Evolutionary conservation across 1,284 basidiomycete species (phyloP).

Genomic region (Marasmius tenuissimus): DNA sequence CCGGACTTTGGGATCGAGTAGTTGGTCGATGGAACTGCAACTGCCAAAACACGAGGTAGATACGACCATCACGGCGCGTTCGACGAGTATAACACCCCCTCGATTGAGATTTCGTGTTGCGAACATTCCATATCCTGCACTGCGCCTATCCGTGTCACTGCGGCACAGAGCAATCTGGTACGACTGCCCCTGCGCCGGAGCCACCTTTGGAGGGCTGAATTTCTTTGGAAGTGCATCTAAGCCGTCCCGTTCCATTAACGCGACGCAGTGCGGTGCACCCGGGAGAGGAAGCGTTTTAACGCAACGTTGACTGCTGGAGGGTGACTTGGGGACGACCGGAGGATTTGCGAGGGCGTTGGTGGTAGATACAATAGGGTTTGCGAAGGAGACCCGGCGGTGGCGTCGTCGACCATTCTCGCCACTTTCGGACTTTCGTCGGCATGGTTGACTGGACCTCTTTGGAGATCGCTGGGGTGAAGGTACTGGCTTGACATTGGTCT

Average conservation of each 20-base stretch:
- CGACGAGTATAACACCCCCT: slow-evolving; percentile 32
- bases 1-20: slow-evolving; percentile 1
- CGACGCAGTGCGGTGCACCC: background rate
- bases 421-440: background rate
- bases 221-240: background rate
- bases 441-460: background rate
- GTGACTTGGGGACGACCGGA: background rate
- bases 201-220: background rate
- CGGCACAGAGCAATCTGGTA: background rate
- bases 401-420: background rate
- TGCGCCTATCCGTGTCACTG: background rate
- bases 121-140: slow-evolving; percentile 29
- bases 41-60: slow-evolving; percentile 19
- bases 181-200: background rate
- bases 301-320: background rate
- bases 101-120: slow-evolving; percentile 26
- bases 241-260: background rate
- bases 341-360: background rate
- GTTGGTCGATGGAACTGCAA: background rate
- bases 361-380: background rate
- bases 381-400: background rate
- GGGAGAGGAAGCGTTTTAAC: background rate
- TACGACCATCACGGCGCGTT: slow-evolving; percentile 35
- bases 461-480: background rate
- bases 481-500: background rate